A percentile compares a stretch with the other conserved stretches of the same genome.
Conservation (phyloP, 2,329 filamentous ascomycete species). For the Ophiosphaerella korrae region DNA sequence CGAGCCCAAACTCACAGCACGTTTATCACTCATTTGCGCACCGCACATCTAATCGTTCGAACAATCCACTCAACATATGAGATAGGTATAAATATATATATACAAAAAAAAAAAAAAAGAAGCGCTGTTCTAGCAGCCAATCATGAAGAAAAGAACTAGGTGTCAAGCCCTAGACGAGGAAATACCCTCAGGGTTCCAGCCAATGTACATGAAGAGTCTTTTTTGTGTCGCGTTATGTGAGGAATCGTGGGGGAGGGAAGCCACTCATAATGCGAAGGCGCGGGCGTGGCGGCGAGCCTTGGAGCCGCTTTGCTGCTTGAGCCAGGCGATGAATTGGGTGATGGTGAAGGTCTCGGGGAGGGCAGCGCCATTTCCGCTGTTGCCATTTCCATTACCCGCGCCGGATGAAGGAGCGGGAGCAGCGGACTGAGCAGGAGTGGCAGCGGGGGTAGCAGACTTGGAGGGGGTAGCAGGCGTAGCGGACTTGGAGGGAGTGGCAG, state of each 20-base stretch:
- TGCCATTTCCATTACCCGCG: slow-evolving; percentile 7
- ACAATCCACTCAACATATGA: slow-evolving; percentile 22
- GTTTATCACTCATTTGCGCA: too few species aligned
- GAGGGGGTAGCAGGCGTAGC: slow-evolving; percentile 10
- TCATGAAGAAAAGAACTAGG: slow-evolving; percentile 2
- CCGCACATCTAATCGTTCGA: not conserved
- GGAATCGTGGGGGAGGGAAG: slow-evolving; percentile 17
- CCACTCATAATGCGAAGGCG: slow-evolving; percentile 44
- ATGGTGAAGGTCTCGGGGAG: slow-evolving; percentile 39
- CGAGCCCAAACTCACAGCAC: too few species aligned
- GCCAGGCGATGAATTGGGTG: slow-evolving; percentile 36
- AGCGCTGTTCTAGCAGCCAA: slow-evolving; percentile 10
- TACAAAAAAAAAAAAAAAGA: slow-evolving; percentile 16
- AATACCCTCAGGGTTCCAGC: slow-evolving; percentile 12
- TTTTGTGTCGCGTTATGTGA: slow-evolving; percentile 9
- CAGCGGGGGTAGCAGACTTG: slow-evolving; percentile 10
- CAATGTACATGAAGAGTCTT: slow-evolving; percentile 2
- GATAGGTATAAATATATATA: slow-evolving; percentile 16
- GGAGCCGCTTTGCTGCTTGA: slow-evolving; percentile 28
- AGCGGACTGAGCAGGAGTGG: slow-evolving; percentile 4
- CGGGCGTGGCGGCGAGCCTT: slow-evolving; percentile 28
- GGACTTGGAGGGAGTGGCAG: slow-evolving; percentile 4
- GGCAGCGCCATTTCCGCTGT: slow-evolving; percentile 8
- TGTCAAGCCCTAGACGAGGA: slow-evolving; percentile 9
- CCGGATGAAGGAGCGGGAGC: slow-evolving; percentile 13